These are phyloP conservation scores for Biscogniauxia mediterranea DNA, from an alignment of 2,329 filamentous ascomycete species.

Conservation along the genomic window DNA sequence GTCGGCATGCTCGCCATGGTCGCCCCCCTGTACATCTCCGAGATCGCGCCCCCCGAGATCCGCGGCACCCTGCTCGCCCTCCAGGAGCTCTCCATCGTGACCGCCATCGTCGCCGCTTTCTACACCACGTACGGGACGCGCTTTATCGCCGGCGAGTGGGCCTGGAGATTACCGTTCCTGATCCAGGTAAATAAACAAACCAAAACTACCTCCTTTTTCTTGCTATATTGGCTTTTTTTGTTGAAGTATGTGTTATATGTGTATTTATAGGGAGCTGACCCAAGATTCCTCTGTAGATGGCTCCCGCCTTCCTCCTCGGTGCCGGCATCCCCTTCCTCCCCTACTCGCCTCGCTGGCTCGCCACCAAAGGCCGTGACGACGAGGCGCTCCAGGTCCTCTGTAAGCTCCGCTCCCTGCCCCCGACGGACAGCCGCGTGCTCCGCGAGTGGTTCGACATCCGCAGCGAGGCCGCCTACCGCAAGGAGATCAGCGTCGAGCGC, in stretches of 20 bases:
- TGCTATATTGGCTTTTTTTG: background rate
- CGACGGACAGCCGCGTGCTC: slow-evolving; percentile 47
- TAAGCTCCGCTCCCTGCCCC: slow-evolving; percentile 48
- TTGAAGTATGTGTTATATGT: no score
- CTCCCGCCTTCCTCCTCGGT: slow-evolving; percentile 29
- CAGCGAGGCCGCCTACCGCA: slow-evolving; percentile 52
- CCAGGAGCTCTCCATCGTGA: slow-evolving; percentile 27
- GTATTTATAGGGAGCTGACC: no score
- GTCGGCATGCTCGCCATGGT: slow-evolving; percentile 42
- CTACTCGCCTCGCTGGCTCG: slow-evolving; percentile 55
- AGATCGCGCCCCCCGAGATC: slow-evolving; percentile 23
- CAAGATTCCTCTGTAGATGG: slow-evolving; percentile 20
- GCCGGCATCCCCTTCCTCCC: slow-evolving; percentile 42
- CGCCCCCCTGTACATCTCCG: slow-evolving; percentile 24
- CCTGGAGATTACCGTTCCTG: slow-evolving; percentile 31
- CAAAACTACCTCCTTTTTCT: background rate
- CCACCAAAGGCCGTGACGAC: slow-evolving; percentile 43
- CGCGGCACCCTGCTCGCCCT: slow-evolving; percentile 18
- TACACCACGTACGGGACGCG: slow-evolving; percentile 32
- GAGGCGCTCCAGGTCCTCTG: slow-evolving; percentile 48
- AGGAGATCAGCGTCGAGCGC: slow-evolving; percentile 37
- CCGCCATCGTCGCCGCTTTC: slow-evolving; percentile 29
- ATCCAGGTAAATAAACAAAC: background rate
- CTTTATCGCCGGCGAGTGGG: slow-evolving; percentile 35
- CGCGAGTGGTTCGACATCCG: slow-evolving; percentile 50